Evolutionary conservation across 768 basidiomycete genomes (phyloP).

Genomic region (Kwoniella dendrophila): DNA sequence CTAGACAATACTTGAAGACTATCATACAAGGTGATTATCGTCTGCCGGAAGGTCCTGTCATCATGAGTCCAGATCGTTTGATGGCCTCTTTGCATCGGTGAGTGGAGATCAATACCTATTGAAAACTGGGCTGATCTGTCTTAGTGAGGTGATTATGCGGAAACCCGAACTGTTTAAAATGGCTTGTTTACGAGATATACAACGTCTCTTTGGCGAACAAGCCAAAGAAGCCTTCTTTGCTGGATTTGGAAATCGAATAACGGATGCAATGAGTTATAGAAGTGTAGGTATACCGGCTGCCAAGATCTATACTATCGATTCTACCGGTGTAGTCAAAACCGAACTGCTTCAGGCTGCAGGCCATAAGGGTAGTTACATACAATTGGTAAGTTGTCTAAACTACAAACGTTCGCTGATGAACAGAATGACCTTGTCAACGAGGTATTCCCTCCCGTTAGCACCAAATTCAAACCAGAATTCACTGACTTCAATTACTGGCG

Average conservation of each 20-base stretch:
- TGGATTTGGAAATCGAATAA: slow-evolving; percentile 97
- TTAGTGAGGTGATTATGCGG: slow-evolving; percentile 95
- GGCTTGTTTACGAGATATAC: slow-evolving; percentile 95
- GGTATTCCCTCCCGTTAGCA: slow-evolving; percentile 95
- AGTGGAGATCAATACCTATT: slow-evolving; percentile 35
- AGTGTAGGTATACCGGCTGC: slow-evolving; percentile 92
- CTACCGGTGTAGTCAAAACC: slow-evolving; percentile 91
- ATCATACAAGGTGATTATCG: slow-evolving; percentile 95
- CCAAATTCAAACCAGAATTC: slow-evolving; percentile 81
- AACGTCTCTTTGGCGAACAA: slow-evolving; percentile 72
- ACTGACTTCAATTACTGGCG: slow-evolving; percentile 99
- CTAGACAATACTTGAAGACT: slow-evolving; percentile 87
- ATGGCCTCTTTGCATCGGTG: slow-evolving; percentile 94
- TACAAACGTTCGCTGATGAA: slow-evolving; percentile 10
- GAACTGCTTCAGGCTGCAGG: slow-evolving; percentile 94
- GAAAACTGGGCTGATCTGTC: neutral
- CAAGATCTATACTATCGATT: slow-evolving; percentile 93
- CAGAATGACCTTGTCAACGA: slow-evolving; percentile 95
- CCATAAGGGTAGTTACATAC: slow-evolving; percentile 96
- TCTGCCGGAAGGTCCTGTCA: slow-evolving; percentile 95
- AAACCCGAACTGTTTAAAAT: slow-evolving; percentile 99
- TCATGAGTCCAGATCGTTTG: slow-evolving; percentile 95
- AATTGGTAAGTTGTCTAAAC: slow-evolving; percentile 63
- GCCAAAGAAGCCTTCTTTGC: slow-evolving; percentile 81
- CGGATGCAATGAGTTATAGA: slow-evolving; percentile 96